phyloP scores from a whole-genome alignment of 2,329 filamentous ascomycete species.

The Arthrinium puccinioides region DNA sequence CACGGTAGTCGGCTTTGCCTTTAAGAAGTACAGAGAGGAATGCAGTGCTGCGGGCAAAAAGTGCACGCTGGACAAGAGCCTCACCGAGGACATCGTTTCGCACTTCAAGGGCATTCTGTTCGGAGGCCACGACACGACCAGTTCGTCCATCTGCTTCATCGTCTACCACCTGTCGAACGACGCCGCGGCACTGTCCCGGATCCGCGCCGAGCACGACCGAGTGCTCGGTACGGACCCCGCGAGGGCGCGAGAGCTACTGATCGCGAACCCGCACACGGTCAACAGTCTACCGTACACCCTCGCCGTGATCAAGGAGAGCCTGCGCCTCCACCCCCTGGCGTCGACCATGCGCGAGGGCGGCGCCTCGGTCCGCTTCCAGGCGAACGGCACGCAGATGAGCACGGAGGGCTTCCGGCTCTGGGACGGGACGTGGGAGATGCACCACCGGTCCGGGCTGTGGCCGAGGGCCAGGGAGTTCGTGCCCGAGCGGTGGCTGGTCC shows the following conservation, averaged over 20 bases:
- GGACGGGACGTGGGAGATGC: constrained; percentile 13
- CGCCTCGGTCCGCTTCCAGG: constrained; percentile 23
- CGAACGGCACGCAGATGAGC: constrained; percentile 31
- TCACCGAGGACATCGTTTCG: constrained; percentile 11
- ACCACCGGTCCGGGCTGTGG: constrained; percentile 27
- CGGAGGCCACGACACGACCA: constrained; percentile 20
- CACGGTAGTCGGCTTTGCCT: neutral
- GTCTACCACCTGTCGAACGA: constrained; percentile 10
- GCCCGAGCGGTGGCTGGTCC: constrained; percentile 34
- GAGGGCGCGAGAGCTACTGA: constrained; percentile 27
- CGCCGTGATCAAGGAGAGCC: constrained; percentile 44
- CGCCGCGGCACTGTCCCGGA: constrained; percentile 7
- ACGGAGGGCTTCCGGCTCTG: constrained; percentile 21
- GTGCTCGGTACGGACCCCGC: constrained; percentile 36
- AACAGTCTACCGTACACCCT: constrained; percentile 42
- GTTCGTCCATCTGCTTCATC: constrained; percentile 12
- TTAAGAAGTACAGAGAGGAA: constrained; percentile 1
- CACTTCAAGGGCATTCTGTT: constrained; percentile 17
- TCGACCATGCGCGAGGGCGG: constrained; percentile 28
- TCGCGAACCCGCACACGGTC: constrained; percentile 32
- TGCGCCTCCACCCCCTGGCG: constrained; percentile 44
- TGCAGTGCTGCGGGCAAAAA: neutral
- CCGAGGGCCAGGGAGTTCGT: constrained; percentile 28
- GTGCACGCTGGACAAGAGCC: neutral
- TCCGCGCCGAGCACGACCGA: constrained; percentile 18